phyloP scores from a whole-genome alignment of 495 filamentous ascomycete species.

The Xylaria bambusicola region DNA sequence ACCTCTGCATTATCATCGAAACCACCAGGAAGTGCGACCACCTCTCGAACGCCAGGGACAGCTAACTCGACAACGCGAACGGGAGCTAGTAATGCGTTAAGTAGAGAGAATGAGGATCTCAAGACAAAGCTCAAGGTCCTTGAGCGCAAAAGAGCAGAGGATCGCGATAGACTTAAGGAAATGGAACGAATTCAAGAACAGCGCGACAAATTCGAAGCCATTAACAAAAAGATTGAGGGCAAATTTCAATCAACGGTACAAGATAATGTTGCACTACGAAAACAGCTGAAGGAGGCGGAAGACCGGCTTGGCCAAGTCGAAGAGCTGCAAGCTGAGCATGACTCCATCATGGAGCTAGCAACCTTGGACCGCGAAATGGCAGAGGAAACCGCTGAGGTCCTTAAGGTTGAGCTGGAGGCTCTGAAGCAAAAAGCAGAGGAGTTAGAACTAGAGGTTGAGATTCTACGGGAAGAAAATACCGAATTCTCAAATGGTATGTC shows the following conservation, averaged over 20 bases:
- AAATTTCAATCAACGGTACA: conserved; percentile 87
- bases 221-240: conserved; percentile 87
- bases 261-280: conserved; percentile 74
- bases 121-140: conserved; percentile 76
- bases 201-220: conserved; percentile 79
- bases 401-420: conserved; percentile 78
- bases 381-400: conserved; percentile 82
- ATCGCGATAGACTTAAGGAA: conserved; percentile 81
- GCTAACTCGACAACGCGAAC: conserved; percentile 31
- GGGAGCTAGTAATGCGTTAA: conserved; percentile 41
- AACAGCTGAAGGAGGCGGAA: conserved; percentile 75
- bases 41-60: conserved; percentile 34
- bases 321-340: conserved; percentile 75
- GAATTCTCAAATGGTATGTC: conserved; percentile 82
- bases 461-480: conserved; percentile 82
- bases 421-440: conserved; percentile 77
- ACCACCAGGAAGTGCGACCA: conserved; percentile 29
- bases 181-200: conserved; percentile 78
- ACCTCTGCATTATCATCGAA: conserved; percentile 24
- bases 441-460: conserved; percentile 81
- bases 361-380: conserved; percentile 94
- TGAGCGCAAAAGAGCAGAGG: conserved; percentile 80
- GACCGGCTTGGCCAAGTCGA: conserved; percentile 68
- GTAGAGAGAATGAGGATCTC: conserved; percentile 74
- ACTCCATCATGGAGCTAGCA: conserved; percentile 81